phyloP scores from a whole-genome alignment of 495 filamentous ascomycete species.

The Opeltia flavorubescens region DNA sequence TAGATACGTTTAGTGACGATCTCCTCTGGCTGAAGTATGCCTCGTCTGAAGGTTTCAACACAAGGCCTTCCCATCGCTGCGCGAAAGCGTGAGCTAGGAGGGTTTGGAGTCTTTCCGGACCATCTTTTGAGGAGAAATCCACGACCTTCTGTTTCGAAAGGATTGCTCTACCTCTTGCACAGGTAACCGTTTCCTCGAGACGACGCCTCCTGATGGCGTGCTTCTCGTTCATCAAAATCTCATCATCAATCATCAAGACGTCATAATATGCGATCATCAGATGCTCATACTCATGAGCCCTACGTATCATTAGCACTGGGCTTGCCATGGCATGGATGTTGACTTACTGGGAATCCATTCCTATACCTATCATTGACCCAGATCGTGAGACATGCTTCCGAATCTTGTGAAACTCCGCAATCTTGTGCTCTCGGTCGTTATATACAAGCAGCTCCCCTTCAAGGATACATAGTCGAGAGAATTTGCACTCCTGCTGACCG shows the following conservation, averaged over 20 bases:
- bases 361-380: conserved; percentile 52
- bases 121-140: conserved; percentile 38
- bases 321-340: neutral
- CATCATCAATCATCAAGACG: conserved; percentile 54
- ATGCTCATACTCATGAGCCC: conserved; percentile 54
- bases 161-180: conserved; percentile 42
- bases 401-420: conserved; percentile 64
- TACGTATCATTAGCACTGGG: conserved; percentile 16
- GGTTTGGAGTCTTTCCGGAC: conserved; percentile 35
- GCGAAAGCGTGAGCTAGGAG: conserved; percentile 53
- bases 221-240: conserved; percentile 43
- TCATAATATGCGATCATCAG: conserved; percentile 80
- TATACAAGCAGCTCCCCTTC: conserved; percentile 75
- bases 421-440: conserved; percentile 44
- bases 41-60: conserved; percentile 64
- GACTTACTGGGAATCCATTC: conserved; percentile 54
- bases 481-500: conserved; percentile 35
- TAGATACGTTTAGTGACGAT: conserved; percentile 19
- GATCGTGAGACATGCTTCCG: conserved; percentile 66
- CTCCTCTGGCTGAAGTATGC: conserved; percentile 52
- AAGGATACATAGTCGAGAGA: conserved; percentile 54
- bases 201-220: conserved; percentile 46
- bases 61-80: conserved; percentile 55
- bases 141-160: conserved; percentile 47
- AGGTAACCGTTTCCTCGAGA: conserved; percentile 42